These are phyloP conservation scores for Mycena pura DNA, from an alignment of 768 basidiomycete genomes.

Conservation along the genomic window DNA sequence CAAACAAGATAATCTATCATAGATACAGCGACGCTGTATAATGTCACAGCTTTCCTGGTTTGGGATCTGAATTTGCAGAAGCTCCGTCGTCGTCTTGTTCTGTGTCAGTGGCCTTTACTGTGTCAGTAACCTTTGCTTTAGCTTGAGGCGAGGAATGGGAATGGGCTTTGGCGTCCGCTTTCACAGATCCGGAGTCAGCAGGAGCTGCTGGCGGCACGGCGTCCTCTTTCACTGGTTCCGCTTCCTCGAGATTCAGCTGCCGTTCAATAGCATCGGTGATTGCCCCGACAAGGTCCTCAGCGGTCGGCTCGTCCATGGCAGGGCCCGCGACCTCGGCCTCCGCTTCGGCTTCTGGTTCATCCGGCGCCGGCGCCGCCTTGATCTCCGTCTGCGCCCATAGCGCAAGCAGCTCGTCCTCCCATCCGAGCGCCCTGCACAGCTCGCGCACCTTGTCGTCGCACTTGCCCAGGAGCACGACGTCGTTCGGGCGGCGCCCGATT, in stretches of 20 bases:
- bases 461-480: constrained; percentile 70
- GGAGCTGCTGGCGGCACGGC: background rate
- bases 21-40: too few species aligned
- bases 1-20: too few species aligned
- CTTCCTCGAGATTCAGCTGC: constrained; percentile 35
- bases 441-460: constrained; percentile 73
- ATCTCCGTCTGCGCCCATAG: constrained; percentile 60
- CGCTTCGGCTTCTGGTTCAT: constrained; percentile 23
- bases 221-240: constrained; percentile 2
- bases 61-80: too few species aligned
- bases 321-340: constrained; percentile 18
- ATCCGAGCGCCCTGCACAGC: constrained; percentile 73
- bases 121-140: background rate
- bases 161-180: background rate
- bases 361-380: constrained; percentile 12
- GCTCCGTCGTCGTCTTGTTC: too few species aligned
- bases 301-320: constrained; percentile 22
- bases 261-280: constrained; percentile 41
- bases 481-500: constrained; percentile 58
- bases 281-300: constrained; percentile 33
- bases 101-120: too few species aligned
- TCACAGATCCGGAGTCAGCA: background rate
- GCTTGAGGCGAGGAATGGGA: background rate
- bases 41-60: too few species aligned
- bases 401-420: constrained; percentile 66